phyloP scores from a whole-genome alignment of 169 alveolate species.

The Eimeria acervulina region DNA sequence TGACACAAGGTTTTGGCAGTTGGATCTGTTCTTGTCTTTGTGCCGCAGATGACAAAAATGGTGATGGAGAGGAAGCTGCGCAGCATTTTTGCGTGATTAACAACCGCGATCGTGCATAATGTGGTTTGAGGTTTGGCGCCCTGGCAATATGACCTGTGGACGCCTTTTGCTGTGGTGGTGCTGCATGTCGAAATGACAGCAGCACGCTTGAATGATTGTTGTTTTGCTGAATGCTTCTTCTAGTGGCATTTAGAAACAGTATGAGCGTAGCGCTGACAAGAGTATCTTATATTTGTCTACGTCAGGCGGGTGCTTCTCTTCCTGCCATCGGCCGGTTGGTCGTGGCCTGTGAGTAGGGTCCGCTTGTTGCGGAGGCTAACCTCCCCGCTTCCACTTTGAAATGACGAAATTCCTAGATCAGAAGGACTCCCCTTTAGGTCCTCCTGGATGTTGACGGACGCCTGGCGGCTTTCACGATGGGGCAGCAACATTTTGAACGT shows the following conservation, averaged over 20 bases:
- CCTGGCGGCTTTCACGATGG: background rate
- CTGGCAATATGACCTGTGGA: slow-evolving; percentile 5
- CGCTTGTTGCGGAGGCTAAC: slow-evolving; percentile 40
- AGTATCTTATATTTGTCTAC: background rate
- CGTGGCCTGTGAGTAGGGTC: slow-evolving; percentile 30
- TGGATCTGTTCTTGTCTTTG: background rate
- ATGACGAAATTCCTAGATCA: background rate
- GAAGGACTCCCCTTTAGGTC: slow-evolving; percentile 5
- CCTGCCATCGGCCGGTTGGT: slow-evolving; percentile 55
- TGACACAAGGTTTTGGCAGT: background rate
- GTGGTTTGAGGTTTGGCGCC: slow-evolving; percentile 8
- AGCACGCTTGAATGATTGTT: slow-evolving; percentile 5
- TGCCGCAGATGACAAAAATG: slow-evolving; percentile 52
- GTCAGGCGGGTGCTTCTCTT: slow-evolving; percentile 43
- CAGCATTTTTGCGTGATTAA: slow-evolving; percentile 12
- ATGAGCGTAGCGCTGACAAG: background rate
- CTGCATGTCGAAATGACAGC: slow-evolving; percentile 5
- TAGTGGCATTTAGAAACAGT: slow-evolving; percentile 7
- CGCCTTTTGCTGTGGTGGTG: slow-evolving; percentile 8
- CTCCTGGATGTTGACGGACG: slow-evolving; percentile 24
- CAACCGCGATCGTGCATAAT: slow-evolving; percentile 48
- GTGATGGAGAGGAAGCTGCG: slow-evolving; percentile 38
- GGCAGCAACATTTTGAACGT: background rate
- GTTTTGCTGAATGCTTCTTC: background rate
- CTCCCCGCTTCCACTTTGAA: background rate